Base-by-base conservation (phyloP, 2,329 filamentous ascomycete species). In the Fusarium gaditjirri region DNA sequence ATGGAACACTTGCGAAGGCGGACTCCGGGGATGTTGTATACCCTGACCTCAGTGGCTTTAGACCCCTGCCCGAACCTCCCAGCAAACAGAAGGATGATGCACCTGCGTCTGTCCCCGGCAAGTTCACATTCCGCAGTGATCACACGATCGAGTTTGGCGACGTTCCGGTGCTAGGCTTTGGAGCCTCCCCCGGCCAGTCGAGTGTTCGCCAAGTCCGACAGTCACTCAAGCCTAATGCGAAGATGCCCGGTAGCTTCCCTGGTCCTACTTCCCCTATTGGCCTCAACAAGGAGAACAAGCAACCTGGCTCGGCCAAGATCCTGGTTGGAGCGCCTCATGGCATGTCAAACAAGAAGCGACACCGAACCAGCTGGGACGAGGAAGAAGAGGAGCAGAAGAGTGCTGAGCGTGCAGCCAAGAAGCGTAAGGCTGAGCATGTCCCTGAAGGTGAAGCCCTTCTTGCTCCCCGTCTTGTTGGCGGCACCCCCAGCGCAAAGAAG, bases 41-140 rank as follows among this genome's bases (percentile, higher is more conserved):
- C 71, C 88, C 88, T 13, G 87, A 89, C 63, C 81, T 90, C 14
- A 86, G 85, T 17, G 81, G 80, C 6, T 80, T 83, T 61, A 79
- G 79, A 38, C 79, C 78, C 17, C 74, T 83, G 14, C 74, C 81
- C 14, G 72, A 74, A 17, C 60, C 72, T 31, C 74, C 75, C 16
- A 63, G 70, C 5, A 74, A 77, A 31, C 61, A 76, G 69, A 56
- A 70, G 73, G 65, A 78, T 73, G 61, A 69, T 41, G 46, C 73
- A 14, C 78, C 81, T 14, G 77, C 84, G 0, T 84, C 87, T 5
- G 82, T 84, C 9, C 86, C 90, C 6, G 86, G 89, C 23, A 88
- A 86, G 2, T 92, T 92, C 73, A 90, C 88, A 0, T 92, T 92
- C 82, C 88, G 90, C 49, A 90, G 86, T 73, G 90, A 91, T 68